phyloP scores from a whole-genome alignment of 441 rosid genomes.

The Euphorbia corollata region DNA sequence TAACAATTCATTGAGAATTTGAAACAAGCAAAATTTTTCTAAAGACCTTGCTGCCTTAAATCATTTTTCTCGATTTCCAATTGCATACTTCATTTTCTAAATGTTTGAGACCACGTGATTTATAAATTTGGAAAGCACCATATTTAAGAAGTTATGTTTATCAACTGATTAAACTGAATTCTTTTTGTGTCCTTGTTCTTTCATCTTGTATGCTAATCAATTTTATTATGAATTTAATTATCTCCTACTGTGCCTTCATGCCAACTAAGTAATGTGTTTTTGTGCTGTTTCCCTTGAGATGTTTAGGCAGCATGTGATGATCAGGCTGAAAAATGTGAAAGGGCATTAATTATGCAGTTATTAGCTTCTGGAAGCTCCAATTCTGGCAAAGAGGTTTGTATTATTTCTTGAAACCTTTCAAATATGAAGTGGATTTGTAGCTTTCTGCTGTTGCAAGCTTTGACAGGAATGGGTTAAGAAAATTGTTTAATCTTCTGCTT shows the following conservation, averaged over 20 bases:
- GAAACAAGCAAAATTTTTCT: not conserved
- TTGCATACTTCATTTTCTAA: not conserved
- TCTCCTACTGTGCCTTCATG: not conserved
- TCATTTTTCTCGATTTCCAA: not conserved
- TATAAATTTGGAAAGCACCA: not conserved
- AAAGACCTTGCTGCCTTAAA: not conserved
- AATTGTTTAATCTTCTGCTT: not conserved
- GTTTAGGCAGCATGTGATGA: conserved; percentile 73
- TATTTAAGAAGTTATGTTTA: not conserved
- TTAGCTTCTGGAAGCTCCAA: conserved; percentile 44
- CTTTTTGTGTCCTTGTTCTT: not conserved
- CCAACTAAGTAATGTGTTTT: not conserved
- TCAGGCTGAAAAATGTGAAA: conserved; percentile 60
- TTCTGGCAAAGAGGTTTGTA: conserved; percentile 51
- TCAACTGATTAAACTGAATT: not conserved
- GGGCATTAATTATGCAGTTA: conserved; percentile 71
- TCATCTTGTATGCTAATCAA: not conserved
- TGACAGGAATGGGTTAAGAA: not conserved
- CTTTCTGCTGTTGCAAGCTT: not conserved
- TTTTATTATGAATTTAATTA: not conserved
- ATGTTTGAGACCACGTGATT: not conserved
- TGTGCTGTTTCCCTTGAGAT: conserved; percentile 12
- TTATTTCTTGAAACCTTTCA: not conserved
- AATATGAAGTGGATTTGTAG: not conserved
- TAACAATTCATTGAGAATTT: not conserved